phyloP scores from a whole-genome alignment of 2,329 filamentous ascomycete species.

The Talaromyces atroroseus region DNA sequence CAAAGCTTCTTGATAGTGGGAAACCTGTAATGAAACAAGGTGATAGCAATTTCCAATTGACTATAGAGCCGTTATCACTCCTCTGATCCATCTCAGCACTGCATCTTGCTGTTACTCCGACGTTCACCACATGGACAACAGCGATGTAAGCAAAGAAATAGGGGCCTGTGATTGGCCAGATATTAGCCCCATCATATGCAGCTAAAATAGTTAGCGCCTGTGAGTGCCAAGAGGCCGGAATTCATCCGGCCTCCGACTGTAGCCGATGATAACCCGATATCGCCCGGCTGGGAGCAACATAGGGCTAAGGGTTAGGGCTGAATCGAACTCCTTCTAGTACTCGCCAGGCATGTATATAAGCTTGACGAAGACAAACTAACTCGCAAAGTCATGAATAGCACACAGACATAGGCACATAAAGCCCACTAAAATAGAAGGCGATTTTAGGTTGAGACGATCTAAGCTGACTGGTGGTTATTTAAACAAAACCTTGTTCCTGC shows the following conservation, averaged over 20 bases:
- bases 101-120: not conserved
- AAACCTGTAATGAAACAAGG: not conserved
- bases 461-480: too few relatives aligned
- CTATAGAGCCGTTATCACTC: not conserved
- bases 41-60: not conserved
- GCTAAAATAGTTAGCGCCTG: not conserved
- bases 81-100: not conserved
- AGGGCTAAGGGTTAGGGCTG: conserved; percentile 7
- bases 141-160: not conserved
- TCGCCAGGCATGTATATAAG: not conserved
- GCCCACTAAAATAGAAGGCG: not conserved
- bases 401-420: not conserved
- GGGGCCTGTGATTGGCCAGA: not conserved
- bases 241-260: conserved; percentile 36
- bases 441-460: too few relatives aligned
- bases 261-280: conserved; percentile 20
- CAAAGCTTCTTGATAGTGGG: not conserved
- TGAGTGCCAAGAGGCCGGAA: conserved; percentile 36
- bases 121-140: not conserved
- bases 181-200: not conserved
- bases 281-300: not conserved
- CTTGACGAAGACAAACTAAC: too few relatives aligned
- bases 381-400: too few relatives aligned
- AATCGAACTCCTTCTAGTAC: not conserved
- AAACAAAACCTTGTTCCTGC: too few relatives aligned